A percentile compares a stretch with the other conserved stretches of the same genome.
Evolutionary conservation across 83 land plant genomes (phyloP).

Genomic region (Picea mariana): DNA sequence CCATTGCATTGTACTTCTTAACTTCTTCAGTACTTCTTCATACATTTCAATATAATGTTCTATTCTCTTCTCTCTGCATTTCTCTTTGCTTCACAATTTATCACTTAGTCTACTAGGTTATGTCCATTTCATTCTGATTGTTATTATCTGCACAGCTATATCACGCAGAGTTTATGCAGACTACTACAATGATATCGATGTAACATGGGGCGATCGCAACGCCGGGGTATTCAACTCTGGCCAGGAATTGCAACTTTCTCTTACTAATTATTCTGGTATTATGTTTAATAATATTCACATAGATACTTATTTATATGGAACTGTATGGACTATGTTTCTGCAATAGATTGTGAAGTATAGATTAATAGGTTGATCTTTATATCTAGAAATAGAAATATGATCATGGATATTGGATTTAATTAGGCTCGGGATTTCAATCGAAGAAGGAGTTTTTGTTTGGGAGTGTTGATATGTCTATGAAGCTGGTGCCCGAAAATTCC

Average conservation of each 20-base stretch:
- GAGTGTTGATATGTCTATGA: conserved; percentile 36
- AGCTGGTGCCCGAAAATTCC: conserved; percentile 37
- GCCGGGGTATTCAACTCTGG: neutral
- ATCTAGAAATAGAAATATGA: neutral
- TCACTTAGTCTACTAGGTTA: neutral
- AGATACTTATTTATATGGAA: neutral
- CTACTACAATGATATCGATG: no score
- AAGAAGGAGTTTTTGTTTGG: conserved; percentile 30
- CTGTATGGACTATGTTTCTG: no score
- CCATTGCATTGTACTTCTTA: no score
- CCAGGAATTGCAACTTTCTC: neutral
- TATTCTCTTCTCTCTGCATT: no score
- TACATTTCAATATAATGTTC: no score
- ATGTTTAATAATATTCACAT: neutral
- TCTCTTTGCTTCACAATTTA: no score
- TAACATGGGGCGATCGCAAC: neutral
- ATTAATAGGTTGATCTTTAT: neutral
- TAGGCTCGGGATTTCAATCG: conserved; percentile 13
- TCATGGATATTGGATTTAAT: neutral
- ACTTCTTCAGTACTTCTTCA: no score
- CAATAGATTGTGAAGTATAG: neutral
- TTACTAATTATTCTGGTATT: neutral
- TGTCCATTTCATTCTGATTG: neutral
- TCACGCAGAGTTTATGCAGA: neutral
- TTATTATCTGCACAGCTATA: neutral